Base-by-base conservation (phyloP, 805 yeast genomes). In the Candida ortonii region DNA sequence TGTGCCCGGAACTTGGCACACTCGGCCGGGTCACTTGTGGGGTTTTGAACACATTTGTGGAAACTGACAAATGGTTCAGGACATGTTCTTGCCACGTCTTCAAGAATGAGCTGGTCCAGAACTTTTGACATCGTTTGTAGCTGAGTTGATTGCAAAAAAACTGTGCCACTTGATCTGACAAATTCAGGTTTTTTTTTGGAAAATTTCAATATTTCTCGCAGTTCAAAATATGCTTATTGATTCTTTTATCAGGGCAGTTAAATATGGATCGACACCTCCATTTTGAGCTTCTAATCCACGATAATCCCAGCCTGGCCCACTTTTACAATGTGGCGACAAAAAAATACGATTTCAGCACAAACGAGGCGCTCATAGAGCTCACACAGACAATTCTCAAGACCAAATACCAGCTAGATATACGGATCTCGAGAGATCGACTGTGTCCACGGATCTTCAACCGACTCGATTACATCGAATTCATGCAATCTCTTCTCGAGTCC, bases 51-150 rank as follows among this genome's bases (percentile, higher is more conserved):
- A 53, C 95, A 85, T 49, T 75, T 76, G 57, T 85, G 90, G 57
- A 80, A 85, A 17, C 70, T 73, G 37, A 84, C 61, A 45, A 85
- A 84, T 50, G 78, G 72, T 41, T 74, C 77, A 0, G 94, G 93
- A 55, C 95, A 85, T 51, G 70, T 65, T 35, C 76, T 71, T 10
- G 94, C 88, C 38, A 83, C 83, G 50, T 85, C 95, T 42, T 84
- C 88, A 42, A 85, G 72, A 20, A 85, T 70, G 32, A 81, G 65
- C 53, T 84, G 89, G 58, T 85, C 95, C 19, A 85, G 58, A 9
- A 67, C 48, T 52, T 67, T 55, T 11, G 76, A 64, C 73, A 71
- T 69, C 28, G 30, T 9, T 24, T 24, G 26, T 24, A 11, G 9
- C 8, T 24, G 7, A 24, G 14, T 9, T 24, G n/a, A n/a, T n/a